Percentiles rank a stretch among this genome's conserved stretches.
Conservation (phyloP, 1,284 basidiomycete species). For the Neolentinus lepideus region DNA sequence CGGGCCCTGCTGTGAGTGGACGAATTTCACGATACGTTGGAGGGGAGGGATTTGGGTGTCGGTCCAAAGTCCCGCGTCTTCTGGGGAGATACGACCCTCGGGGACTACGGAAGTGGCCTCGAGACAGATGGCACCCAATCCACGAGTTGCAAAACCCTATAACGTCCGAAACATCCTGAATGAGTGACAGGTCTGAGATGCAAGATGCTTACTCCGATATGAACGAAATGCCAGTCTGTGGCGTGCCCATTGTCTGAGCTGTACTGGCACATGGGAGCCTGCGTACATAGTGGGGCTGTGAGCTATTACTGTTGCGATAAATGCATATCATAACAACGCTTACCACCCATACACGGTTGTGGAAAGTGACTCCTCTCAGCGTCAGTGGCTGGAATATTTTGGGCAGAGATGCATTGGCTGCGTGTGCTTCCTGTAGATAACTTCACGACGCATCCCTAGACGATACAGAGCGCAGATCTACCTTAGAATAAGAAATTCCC, state of each 20-base stretch:
- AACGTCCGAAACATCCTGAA: too few relatives aligned
- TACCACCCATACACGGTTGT: conserved; percentile 63
- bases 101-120: conserved; percentile 53
- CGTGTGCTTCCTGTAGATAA: conserved; percentile 29
- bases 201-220: conserved; percentile 37
- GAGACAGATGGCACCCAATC: conserved; percentile 57
- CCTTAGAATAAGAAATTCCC: conserved; percentile 38
- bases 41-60: conserved; percentile 67
- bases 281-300: too few relatives aligned
- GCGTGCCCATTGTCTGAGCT: conserved; percentile 64
- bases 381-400: conserved; percentile 63
- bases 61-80: conserved; percentile 62
- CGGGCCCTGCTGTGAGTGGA: conserved; percentile 57
- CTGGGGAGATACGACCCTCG: conserved; percentile 54
- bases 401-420: conserved; percentile 40
- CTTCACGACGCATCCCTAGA: background rate
- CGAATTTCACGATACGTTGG: conserved; percentile 67
- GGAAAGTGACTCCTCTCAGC: conserved; percentile 58
- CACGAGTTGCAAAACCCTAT: conserved; percentile 50
- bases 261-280: conserved; percentile 81
- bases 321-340: conserved; percentile 9
- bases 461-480: conserved; percentile 12
- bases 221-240: conserved; percentile 78
- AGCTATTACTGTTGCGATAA: too few relatives aligned
- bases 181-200: background rate